Evolutionary conservation across 257 asterid genomes (phyloP), one percentile per base, ranked within the genome.

Genomic region (Primulina huaijiensis): DNA sequence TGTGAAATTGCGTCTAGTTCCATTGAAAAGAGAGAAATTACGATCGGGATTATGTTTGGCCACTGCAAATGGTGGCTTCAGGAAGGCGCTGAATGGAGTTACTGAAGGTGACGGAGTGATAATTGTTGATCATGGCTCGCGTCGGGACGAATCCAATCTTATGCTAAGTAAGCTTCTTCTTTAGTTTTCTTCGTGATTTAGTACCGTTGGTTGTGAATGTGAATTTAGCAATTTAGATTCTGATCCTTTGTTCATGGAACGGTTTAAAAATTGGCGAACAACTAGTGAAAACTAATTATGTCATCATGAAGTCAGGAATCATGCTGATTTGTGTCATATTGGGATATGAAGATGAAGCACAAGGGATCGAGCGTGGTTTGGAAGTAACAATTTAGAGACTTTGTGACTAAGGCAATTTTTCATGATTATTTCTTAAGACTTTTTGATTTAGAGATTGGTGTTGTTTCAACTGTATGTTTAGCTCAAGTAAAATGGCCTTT

Each of bases 81-180:
- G 87, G 82, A 83, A 78, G 74, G 77, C 76, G 69, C 65, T 65
- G 2, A 72, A 72, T 14, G 81, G 88, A 50, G 85, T 89, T 62
- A 86, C 72, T 40, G 90, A 73, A 64, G 83, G 88, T 3, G 99
- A 89, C 46, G 99, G 90, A 6, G 82, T 94, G 69, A 82, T 94
- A 72, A 89, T 94, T 69, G 99, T 94, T 25, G 99, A 94, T 81
- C 99, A 94, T 67, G 99, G 99, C 0, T 94, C 99, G 16, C 96
- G 97, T 11, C 92, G 97, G 21, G 81, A 78, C 25, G 97, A 91
- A 77, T 89, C 97, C 72, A 93, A 93, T 78, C 89, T 90, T 61
- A 83, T 90, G 97, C 90, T 93, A 27, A 86, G 99, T 90, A 80
- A 87, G 95, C 31, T 37, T 14, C 55, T 43, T 43, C 55, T 43